phyloP scores from a whole-genome alignment of 2,329 filamentous ascomycete species.

The Cryphonectria japonica region DNA sequence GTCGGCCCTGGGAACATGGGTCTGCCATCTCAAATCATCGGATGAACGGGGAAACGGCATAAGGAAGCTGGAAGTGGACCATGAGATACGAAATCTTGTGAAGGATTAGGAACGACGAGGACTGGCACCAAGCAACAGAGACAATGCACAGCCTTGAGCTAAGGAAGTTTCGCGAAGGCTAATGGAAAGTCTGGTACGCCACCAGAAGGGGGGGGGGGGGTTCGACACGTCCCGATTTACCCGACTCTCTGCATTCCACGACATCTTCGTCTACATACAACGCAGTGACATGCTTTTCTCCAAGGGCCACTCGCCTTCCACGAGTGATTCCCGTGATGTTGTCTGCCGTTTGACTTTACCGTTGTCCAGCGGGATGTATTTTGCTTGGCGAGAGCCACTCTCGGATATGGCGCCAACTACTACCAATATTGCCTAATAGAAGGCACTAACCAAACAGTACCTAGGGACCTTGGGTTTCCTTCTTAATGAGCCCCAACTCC shows the following conservation, averaged over 20 bases:
- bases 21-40: not conserved
- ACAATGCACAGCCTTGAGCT: not conserved
- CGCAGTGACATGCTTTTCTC: not conserved
- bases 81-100: not conserved
- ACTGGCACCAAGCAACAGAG: not conserved
- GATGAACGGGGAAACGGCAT: not conserved
- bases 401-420: constrained; percentile 1
- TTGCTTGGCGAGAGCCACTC: not conserved
- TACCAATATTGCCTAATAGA: constrained; percentile 1
- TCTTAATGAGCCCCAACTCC: not conserved
- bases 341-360: not conserved
- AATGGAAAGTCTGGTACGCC: not conserved
- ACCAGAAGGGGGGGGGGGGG: not conserved
- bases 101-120: not conserved
- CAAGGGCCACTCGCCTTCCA: not conserved
- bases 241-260: not conserved
- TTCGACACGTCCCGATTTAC: not conserved
- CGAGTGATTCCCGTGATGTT: not conserved
- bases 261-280: not conserved
- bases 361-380: not conserved
- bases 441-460: not conserved
- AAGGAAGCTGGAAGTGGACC: not conserved
- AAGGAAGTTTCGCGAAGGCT: not conserved
- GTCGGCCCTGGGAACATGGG: not conserved
- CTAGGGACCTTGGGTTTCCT: not conserved